A percentile compares a stretch with the other conserved stretches of the same genome.
These are phyloP conservation scores for Geranium rotundifolium DNA, from an alignment of 345 rosid species.

Conservation along the genomic window DNA sequence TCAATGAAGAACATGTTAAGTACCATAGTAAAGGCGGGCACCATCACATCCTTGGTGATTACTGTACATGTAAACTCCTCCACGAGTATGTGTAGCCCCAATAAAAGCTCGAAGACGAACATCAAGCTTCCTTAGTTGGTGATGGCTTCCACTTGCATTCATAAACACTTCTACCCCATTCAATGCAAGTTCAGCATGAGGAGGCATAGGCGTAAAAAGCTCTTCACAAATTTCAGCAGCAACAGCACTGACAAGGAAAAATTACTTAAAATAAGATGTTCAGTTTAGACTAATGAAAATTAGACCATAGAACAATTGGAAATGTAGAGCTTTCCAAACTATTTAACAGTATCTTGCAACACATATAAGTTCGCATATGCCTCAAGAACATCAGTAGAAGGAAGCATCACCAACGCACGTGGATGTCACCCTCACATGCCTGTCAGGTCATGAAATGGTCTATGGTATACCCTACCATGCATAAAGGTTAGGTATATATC, in stretches of 20 bases:
- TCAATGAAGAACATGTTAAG: not conserved
- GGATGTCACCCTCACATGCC: not conserved
- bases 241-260: constrained; percentile 47
- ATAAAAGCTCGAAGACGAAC: constrained; percentile 62
- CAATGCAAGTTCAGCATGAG: constrained; percentile 91
- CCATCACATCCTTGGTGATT: constrained; percentile 99
- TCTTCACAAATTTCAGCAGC: constrained; percentile 95
- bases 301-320: not conserved
- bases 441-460: not conserved
- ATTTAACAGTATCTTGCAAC: not conserved
- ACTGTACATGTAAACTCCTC: constrained; percentile 95
- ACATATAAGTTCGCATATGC: too few species aligned
- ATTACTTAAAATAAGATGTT: not conserved
- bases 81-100: constrained; percentile 71
- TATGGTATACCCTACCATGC: not conserved
- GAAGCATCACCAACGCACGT: not conserved
- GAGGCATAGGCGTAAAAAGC: constrained; percentile 68
- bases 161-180: constrained; percentile 93
- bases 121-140: constrained; percentile 79
- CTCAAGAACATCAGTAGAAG: too few species aligned
- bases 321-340: not conserved
- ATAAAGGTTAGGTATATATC: not conserved
- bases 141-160: constrained; percentile 98
- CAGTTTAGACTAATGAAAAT: not conserved
- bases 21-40: constrained; percentile 84